These are phyloP conservation scores for Dianthus caryophyllus DNA, from an alignment of 148 eudicot genomes.

Conservation along the genomic window DNA sequence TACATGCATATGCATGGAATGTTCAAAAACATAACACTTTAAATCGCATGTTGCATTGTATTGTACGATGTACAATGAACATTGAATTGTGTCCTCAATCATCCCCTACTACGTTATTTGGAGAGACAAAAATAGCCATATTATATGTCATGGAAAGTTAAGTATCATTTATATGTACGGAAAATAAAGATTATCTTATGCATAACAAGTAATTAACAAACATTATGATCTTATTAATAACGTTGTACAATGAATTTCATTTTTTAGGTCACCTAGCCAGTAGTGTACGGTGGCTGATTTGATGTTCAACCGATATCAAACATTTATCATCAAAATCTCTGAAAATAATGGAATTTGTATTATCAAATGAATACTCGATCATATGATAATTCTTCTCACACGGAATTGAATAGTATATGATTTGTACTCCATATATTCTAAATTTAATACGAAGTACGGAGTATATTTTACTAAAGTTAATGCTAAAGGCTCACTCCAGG, in stretches of 20 bases:
- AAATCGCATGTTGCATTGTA: neutral
- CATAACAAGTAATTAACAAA: neutral
- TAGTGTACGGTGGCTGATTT: too few species aligned
- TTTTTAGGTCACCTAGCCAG: neutral
- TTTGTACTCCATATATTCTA: too few species aligned
- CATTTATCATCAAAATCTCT: too few species aligned
- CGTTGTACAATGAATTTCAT: neutral
- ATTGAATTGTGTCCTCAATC: neutral
- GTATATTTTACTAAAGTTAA: too few species aligned
- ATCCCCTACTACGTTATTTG: neutral
- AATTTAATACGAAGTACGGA: too few species aligned
- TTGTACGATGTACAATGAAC: neutral
- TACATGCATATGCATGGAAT: neutral
- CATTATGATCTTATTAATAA: neutral
- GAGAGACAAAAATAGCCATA: neutral
- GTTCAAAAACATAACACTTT: too few species aligned
- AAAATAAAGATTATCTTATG: conserved; percentile 1
- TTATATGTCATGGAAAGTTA: neutral
- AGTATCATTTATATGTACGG: neutral
- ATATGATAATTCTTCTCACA: too few species aligned
- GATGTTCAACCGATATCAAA: too few species aligned
- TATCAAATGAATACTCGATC: too few species aligned
- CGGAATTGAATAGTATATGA: too few species aligned
- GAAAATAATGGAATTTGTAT: too few species aligned
- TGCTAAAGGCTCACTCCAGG: too few species aligned